Evolutionary conservation across 2,329 filamentous ascomycete species (phyloP).

Genomic region (Aspergillus sclerotialis): DNA sequence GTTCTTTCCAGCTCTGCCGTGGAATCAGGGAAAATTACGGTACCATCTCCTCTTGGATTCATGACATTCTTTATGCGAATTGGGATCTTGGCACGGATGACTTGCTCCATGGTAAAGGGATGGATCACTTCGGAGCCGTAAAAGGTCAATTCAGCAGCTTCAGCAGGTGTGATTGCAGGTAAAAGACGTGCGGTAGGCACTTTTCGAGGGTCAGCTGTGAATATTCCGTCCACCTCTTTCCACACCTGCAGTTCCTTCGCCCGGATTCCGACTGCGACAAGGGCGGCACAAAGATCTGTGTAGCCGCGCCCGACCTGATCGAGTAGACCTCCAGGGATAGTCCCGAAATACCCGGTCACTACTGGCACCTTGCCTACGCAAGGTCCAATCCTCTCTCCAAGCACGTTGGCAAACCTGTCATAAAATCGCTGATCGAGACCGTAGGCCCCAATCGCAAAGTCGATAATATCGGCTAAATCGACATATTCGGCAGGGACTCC

Average conservation of each 20-base stretch:
- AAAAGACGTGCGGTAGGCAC: conserved; percentile 91
- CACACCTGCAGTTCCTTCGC: conserved; percentile 91
- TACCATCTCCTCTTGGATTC: conserved; percentile 57
- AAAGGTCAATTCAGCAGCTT: conserved; percentile 92
- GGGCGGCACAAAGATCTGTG: conserved; percentile 88
- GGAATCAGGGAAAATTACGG: conserved; percentile 66
- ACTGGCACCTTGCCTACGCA: conserved; percentile 67
- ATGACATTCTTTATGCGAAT: conserved; percentile 66
- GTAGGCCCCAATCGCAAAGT: conserved; percentile 49
- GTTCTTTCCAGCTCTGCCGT: conserved; percentile 45
- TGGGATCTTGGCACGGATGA: conserved; percentile 58
- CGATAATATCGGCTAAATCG: conserved; percentile 76
- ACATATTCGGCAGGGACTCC: conserved; percentile 83
- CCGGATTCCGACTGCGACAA: conserved; percentile 80
- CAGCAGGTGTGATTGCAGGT: conserved; percentile 79
- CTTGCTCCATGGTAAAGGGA: conserved; percentile 97
- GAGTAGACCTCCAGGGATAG: conserved; percentile 82
- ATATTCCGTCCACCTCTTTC: conserved; percentile 98
- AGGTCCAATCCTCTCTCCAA: conserved; percentile 57
- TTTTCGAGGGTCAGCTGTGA: conserved; percentile 77
- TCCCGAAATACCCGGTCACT: conserved; percentile 90
- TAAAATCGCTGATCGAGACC: conserved; percentile 65
- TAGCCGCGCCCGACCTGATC: conserved; percentile 92
- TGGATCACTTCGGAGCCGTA: conserved; percentile 96
- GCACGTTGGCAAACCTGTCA: conserved; percentile 52